phyloP scores from a whole-genome alignment of 2,329 filamentous ascomycete species.

The Microsporum audouinii region DNA sequence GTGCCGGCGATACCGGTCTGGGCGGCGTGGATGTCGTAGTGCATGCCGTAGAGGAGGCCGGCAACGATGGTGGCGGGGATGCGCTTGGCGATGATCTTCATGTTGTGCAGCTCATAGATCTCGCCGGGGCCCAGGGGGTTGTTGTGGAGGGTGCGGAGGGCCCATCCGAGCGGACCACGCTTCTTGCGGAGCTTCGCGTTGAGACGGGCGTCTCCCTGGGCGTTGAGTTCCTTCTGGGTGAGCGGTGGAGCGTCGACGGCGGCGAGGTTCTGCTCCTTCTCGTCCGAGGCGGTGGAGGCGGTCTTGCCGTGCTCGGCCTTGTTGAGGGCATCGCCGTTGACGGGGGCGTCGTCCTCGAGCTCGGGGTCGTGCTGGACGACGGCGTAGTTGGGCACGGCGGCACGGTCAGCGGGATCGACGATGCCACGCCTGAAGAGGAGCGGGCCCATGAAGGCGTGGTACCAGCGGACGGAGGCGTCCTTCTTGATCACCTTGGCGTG shows the following conservation, averaged over 20 bases:
- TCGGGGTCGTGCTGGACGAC: slow-evolving; percentile 58
- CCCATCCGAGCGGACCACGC: slow-evolving; percentile 62
- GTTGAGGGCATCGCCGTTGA: slow-evolving; percentile 21
- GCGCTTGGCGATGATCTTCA: slow-evolving; percentile 51
- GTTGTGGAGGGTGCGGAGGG: slow-evolving; percentile 63
- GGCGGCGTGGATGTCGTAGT: slow-evolving; percentile 73
- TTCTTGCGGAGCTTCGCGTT: slow-evolving; percentile 53
- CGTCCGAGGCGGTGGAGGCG: slow-evolving; percentile 15
- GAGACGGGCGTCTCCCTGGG: slow-evolving; percentile 45
- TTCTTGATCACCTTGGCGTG: slow-evolving; percentile 57
- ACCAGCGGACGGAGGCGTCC: slow-evolving; percentile 55
- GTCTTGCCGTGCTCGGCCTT: slow-evolving; percentile 14
- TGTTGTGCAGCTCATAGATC: slow-evolving; percentile 63
- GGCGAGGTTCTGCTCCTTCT: slow-evolving; percentile 32
- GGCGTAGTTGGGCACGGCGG: slow-evolving; percentile 61
- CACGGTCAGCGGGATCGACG: slow-evolving; percentile 42
- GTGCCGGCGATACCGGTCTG: slow-evolving; percentile 60
- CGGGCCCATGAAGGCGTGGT: slow-evolving; percentile 51
- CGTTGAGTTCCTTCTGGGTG: slow-evolving; percentile 52
- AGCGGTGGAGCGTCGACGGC: slow-evolving; percentile 40
- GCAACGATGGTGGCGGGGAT: slow-evolving; percentile 56
- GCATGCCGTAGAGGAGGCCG: slow-evolving; percentile 57
- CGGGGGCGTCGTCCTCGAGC: slow-evolving; percentile 24
- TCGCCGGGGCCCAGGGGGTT: slow-evolving; percentile 62
- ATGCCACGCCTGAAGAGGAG: slow-evolving; percentile 50